Evolutionary conservation across 140 eudicot species (phyloP).

Genomic region (Oenanthe javanica): DNA sequence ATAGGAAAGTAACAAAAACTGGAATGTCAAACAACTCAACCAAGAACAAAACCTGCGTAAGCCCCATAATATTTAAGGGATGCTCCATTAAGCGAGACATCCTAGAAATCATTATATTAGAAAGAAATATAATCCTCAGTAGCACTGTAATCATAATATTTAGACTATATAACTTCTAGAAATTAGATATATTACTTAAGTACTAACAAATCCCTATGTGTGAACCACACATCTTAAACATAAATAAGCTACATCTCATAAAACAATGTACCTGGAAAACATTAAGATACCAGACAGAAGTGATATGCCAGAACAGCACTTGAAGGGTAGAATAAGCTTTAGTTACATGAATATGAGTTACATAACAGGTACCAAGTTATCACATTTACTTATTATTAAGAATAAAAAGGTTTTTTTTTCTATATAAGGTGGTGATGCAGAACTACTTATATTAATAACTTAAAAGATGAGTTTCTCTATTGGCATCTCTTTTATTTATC

Average conservation of each 20-base stretch:
- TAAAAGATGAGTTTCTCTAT: not conserved
- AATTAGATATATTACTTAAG: not conserved
- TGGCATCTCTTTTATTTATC: not conserved
- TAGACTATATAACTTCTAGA: not conserved
- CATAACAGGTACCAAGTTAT: not conserved
- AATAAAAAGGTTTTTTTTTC: not conserved
- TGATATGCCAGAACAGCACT: not conserved
- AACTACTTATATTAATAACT: not conserved
- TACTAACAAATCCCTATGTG: too few relatives aligned
- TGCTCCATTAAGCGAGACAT: not conserved
- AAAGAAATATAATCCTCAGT: not conserved
- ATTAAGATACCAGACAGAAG: not conserved
- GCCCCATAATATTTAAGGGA: not conserved
- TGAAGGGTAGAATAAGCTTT: not conserved
- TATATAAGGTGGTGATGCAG: not conserved
- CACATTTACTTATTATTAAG: not conserved
- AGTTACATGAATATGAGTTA: not conserved
- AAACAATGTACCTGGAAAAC: not conserved
- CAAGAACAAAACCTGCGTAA: not conserved
- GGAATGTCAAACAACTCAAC: conserved; percentile 8
- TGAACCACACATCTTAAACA: not conserved
- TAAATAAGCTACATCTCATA: not conserved
- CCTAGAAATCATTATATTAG: not conserved
- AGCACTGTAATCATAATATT: not conserved
- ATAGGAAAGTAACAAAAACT: conserved; percentile 7